Conservation (phyloP, 345 rosid genomes). For the Melastoma malabathricum region DNA sequence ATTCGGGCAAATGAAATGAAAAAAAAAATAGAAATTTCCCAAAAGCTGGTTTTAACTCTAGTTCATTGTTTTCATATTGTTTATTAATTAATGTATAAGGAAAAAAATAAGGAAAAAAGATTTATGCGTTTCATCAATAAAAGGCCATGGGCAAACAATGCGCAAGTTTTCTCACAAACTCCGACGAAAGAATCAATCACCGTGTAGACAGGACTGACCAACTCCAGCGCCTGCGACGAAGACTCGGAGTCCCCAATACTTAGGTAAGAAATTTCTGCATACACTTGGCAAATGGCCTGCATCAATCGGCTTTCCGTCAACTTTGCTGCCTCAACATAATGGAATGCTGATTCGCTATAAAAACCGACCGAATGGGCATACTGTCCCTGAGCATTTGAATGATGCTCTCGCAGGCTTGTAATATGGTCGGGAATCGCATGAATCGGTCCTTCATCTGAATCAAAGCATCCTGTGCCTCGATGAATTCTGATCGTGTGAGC, state of each 20-base stretch:
- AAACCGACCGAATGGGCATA: slow-evolving; percentile 95
- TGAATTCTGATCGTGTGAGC: slow-evolving; percentile 90
- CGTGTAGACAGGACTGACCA: slow-evolving; percentile 73
- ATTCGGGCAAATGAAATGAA: no score
- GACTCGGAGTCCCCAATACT: slow-evolving; percentile 92
- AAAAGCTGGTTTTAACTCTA: no score
- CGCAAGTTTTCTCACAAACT: slow-evolving; percentile 81
- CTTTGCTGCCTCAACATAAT: slow-evolving; percentile 83
- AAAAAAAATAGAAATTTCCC: no score
- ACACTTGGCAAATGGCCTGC: slow-evolving; percentile 87
- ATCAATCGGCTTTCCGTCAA: slow-evolving; percentile 75
- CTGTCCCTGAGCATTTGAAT: slow-evolving; percentile 97
- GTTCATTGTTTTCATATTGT: no score
- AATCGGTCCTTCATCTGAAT: slow-evolving; percentile 81
- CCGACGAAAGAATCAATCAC: slow-evolving; percentile 76
- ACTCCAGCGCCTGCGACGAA: slow-evolving; percentile 86
- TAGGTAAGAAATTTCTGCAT: slow-evolving; percentile 88
- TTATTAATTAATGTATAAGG: no score
- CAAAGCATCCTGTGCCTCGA: slow-evolving; percentile 86
- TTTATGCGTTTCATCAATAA: slow-evolving; percentile 88
- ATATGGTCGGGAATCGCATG: slow-evolving; percentile 77
- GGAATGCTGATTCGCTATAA: slow-evolving; percentile 87
- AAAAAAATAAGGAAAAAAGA: no score
- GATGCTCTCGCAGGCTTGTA: slow-evolving; percentile 79
- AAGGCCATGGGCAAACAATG: slow-evolving; percentile 89